Evolutionary conservation across 768 basidiomycete genomes (phyloP).

Genomic region (Psilocybe tampanensis): DNA sequence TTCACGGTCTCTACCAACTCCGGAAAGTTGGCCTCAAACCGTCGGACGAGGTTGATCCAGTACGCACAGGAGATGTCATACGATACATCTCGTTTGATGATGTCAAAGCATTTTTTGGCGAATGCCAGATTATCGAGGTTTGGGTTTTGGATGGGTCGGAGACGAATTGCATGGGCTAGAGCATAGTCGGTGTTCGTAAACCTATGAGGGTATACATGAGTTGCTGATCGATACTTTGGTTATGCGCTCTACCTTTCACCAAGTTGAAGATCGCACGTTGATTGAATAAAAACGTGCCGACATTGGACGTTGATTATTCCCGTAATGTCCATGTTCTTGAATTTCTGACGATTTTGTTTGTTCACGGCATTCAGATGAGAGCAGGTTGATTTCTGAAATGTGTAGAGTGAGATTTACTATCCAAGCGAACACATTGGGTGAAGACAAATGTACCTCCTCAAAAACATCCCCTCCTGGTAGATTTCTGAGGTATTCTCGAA

Average conservation of each 20-base stretch:
- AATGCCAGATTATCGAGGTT: neutral
- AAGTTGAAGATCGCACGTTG: conserved; percentile 28
- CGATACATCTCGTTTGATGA: conserved; percentile 10
- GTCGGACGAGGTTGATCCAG: conserved; percentile 14
- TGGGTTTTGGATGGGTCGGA: neutral
- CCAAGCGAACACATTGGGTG: neutral
- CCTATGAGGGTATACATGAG: conserved; percentile 7
- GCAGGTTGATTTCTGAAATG: conserved; percentile 21
- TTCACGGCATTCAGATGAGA: conserved; percentile 25
- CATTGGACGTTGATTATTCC: conserved; percentile 30
- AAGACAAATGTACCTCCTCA: conserved; percentile 1
- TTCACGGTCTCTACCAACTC: conserved; percentile 10
- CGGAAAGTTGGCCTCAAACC: conserved; percentile 14
- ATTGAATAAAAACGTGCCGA: conserved; percentile 23
- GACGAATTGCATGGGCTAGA: conserved; percentile 12
- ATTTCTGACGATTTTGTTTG: conserved; percentile 27
- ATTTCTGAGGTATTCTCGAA: conserved; percentile 9
- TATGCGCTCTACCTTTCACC: conserved; percentile 25
- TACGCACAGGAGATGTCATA: conserved; percentile 31
- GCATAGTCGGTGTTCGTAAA: conserved; percentile 24
- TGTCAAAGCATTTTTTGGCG: neutral
- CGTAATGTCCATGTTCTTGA: conserved; percentile 27
- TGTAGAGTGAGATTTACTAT: neutral
- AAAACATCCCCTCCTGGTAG: neutral
- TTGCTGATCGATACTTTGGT: no score